Evolutionary conservation across 2,329 filamentous ascomycete species (phyloP).

Genomic region (Trichoderma breve): DNA sequence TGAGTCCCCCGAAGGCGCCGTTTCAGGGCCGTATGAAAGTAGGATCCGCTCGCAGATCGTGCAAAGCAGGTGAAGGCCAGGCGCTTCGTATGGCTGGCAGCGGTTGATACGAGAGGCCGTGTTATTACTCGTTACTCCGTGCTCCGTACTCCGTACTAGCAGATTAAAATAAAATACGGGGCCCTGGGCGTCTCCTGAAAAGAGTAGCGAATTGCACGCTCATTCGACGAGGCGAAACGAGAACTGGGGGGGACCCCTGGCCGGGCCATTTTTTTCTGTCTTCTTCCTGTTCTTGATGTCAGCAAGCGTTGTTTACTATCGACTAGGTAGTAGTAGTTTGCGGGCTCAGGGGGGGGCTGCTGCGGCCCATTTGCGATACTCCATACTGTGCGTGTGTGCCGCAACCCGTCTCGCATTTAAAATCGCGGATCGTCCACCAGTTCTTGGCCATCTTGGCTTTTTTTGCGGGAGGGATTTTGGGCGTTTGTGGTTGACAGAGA

Average conservation of each 20-base stretch:
- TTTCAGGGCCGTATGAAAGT: constrained; percentile 17
- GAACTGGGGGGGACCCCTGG: constrained; percentile 6
- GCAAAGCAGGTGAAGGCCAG: neutral
- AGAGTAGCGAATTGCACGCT: constrained; percentile 13
- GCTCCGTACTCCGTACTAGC: constrained; percentile 5
- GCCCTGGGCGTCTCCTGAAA: constrained; percentile 14
- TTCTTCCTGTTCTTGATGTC: neutral
- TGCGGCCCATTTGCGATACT: neutral
- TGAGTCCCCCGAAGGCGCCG: constrained; percentile 13
- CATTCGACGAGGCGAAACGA: constrained; percentile 17
- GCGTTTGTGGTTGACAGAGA: neutral
- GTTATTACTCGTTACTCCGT: neutral
- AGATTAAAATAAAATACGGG: constrained; percentile 18
- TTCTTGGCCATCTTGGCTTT: neutral
- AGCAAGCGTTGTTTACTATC: neutral
- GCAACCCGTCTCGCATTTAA: neutral
- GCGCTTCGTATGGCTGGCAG: neutral
- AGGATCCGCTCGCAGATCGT: constrained; percentile 14
- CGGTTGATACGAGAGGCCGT: constrained; percentile 6
- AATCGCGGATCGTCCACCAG: neutral
- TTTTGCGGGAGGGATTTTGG: neutral
- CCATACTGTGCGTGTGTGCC: constrained; percentile 9
- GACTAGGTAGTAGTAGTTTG: neutral
- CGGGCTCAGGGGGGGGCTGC: neutral
- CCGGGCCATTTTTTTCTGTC: neutral